Conservation (phyloP, 768 basidiomycete species). For the Royoungia palumana region DNA sequence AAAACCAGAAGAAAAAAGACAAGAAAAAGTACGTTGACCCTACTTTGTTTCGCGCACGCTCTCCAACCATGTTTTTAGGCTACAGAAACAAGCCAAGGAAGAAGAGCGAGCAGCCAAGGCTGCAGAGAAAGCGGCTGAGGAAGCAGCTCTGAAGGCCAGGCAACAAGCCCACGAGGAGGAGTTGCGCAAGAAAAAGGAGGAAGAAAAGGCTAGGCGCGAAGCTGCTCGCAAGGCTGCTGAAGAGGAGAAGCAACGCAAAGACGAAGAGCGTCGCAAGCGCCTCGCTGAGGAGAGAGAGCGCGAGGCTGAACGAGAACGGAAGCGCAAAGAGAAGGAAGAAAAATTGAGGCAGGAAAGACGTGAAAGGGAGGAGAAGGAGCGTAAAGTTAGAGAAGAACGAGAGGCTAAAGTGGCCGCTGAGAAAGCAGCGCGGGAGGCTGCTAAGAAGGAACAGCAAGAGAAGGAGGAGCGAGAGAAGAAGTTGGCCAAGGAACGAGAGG, state of each 20-base stretch:
- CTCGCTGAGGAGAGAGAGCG: constrained; percentile 77
- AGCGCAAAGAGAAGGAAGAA: constrained; percentile 74
- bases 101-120: constrained; percentile 82
- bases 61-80: constrained; percentile 42
- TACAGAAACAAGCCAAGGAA: constrained; percentile 90
- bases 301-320: constrained; percentile 70
- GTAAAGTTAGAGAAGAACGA: constrained; percentile 60
- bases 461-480: constrained; percentile 69
- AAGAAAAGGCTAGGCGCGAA: constrained; percentile 80
- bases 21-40: constrained; percentile 76
- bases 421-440: constrained; percentile 40
- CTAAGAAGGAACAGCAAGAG: constrained; percentile 46
- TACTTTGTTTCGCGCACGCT: neutral
- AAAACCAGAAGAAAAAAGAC: constrained; percentile 99
- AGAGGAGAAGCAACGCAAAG: constrained; percentile 78
- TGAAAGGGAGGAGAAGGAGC: constrained; percentile 61
- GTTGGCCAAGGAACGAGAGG: constrained; percentile 60
- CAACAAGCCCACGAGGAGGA: constrained; percentile 80
- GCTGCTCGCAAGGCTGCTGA: constrained; percentile 70
- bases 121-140: constrained; percentile 84
- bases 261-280: constrained; percentile 79
- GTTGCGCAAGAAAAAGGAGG: constrained; percentile 75
- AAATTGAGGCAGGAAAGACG: constrained; percentile 47
- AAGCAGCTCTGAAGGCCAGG: constrained; percentile 72
- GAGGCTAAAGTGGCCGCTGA: constrained; percentile 55